Base-by-base conservation (phyloP, 1,139 yeast species). In the Yamadazyma oceani region DNA sequence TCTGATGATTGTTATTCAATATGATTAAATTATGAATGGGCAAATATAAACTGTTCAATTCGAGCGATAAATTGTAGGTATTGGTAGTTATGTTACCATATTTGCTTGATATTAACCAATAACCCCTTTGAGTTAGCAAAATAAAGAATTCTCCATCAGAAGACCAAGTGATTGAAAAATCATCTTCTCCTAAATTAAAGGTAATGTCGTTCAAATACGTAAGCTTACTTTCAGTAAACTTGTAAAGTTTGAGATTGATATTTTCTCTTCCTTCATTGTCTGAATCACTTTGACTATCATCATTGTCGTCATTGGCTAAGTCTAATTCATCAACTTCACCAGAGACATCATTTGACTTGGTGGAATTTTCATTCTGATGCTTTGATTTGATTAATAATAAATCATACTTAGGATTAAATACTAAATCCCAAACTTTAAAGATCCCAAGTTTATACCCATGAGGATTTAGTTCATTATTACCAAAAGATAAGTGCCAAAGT, bases 141-240 rank as follows among this genome's bases (percentile, higher is more conserved):
- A 51, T 45, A 39, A 69, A 62, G 40, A 60, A 69, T 15, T 52
- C 52, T 2, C 76, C 76, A 48, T 67, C 58, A 1, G 64, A 57
- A 0, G 74, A 58, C 75, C 75, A 70, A 22, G 23, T 30, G 19
- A 45, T 27, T 2, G 37, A 37, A 5, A 46, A 40, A 9, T 37
- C 30, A 6, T 16, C 30, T 14, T 27, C 26, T n/a, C 45, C 42
- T 19, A 41, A 31, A 22, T 33, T 14, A 19, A 29, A 25, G 1
- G 34, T 25, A 17, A 42, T 35, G 3, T 22, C 28, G 14, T 42
- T 38, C 19, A 43, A 37, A n/a, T 36, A 32, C 4, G 37, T 33
- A 7, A 46, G 29, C 7, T 27, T 21, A 6, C 28, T 12, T 3
- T 32, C 28, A n/a, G 31, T 41, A 14, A 37, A 31, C 21, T 40